Conservation (phyloP, 225 moss, liverwort and hornwort species). For the Physcomitrellopsis africana region DNA sequence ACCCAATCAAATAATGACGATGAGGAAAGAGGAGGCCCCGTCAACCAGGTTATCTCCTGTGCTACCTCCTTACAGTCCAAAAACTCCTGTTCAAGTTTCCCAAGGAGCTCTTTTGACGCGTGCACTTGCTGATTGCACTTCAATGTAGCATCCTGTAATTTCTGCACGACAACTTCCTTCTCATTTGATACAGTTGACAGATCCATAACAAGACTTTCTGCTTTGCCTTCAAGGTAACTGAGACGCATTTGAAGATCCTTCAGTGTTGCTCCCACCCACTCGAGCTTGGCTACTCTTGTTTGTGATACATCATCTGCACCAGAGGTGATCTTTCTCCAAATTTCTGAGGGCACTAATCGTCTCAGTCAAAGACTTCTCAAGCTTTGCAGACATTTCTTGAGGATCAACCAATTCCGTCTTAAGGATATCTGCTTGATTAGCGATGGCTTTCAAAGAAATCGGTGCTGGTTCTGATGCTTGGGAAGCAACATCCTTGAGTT, state of each 20-base stretch:
- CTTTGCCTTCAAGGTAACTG: slow-evolving; percentile 36
- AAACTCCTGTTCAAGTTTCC: slow-evolving; percentile 32
- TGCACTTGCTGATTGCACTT: slow-evolving; percentile 29
- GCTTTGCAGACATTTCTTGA: too few species aligned
- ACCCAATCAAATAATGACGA: slow-evolving; percentile 41
- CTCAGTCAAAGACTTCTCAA: too few species aligned
- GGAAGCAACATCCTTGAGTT: too few species aligned
- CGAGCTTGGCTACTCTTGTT: slow-evolving; percentile 35
- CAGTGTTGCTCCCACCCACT: slow-evolving; percentile 40
- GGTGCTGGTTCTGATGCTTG: too few species aligned
- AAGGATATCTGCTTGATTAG: too few species aligned
- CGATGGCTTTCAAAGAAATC: too few species aligned
- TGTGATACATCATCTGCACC: slow-evolving; percentile 26
- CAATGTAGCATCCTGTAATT: slow-evolving; percentile 32
- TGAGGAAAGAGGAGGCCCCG: slow-evolving; percentile 17
- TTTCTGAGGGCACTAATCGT: too few species aligned
- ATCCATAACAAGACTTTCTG: slow-evolving; percentile 46
- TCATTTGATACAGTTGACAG: slow-evolving; percentile 38
- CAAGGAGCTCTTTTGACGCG: slow-evolving; percentile 32
- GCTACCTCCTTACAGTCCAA: slow-evolving; percentile 25
- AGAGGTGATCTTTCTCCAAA: too few species aligned
- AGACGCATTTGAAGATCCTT: slow-evolving; percentile 35
- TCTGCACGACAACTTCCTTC: slow-evolving; percentile 35
- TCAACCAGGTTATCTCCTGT: slow-evolving; percentile 33
- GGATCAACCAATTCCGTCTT: too few species aligned